Evolutionary conservation across 495 filamentous ascomycete genomes (phyloP).

Genomic region (Trichocladium uniseriatum): DNA sequence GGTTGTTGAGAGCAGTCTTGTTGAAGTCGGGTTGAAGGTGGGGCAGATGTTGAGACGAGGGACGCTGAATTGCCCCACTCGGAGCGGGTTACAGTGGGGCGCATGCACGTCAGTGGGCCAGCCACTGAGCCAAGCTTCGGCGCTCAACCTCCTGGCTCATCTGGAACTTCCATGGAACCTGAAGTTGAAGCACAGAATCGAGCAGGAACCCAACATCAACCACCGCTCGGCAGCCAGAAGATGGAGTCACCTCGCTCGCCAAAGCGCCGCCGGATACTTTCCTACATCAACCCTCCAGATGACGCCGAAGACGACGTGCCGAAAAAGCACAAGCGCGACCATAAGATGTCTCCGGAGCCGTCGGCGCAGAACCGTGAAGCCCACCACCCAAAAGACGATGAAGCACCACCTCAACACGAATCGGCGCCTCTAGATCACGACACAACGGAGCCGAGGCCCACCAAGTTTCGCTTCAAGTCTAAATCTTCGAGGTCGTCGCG

Average conservation of each 20-base stretch:
- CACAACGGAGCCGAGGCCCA: slow-evolving; percentile 16
- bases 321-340: not conserved
- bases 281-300: slow-evolving; percentile 33
- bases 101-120: too few relatives aligned
- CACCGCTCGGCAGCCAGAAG: slow-evolving; percentile 1
- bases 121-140: too few relatives aligned
- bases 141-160: too few relatives aligned
- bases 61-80: too few relatives aligned
- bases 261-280: slow-evolving; percentile 37
- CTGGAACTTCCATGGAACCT: too few relatives aligned
- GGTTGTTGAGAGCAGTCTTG: too few relatives aligned
- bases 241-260: slow-evolving; percentile 32
- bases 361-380: too few relatives aligned
- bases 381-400: not conserved
- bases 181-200: too few relatives aligned
- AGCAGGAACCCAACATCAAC: too few relatives aligned
- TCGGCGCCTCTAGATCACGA: not conserved
- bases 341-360: not conserved
- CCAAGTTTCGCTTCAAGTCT: slow-evolving; percentile 55
- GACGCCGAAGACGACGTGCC: slow-evolving; percentile 13
- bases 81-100: too few relatives aligned
- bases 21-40: too few relatives aligned
- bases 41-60: too few relatives aligned
- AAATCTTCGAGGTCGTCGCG: slow-evolving; percentile 15
- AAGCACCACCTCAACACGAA: not conserved